These are phyloP conservation scores for Phaffia australis DNA, from an alignment of 768 basidiomycete genomes.

Conservation along the genomic window DNA sequence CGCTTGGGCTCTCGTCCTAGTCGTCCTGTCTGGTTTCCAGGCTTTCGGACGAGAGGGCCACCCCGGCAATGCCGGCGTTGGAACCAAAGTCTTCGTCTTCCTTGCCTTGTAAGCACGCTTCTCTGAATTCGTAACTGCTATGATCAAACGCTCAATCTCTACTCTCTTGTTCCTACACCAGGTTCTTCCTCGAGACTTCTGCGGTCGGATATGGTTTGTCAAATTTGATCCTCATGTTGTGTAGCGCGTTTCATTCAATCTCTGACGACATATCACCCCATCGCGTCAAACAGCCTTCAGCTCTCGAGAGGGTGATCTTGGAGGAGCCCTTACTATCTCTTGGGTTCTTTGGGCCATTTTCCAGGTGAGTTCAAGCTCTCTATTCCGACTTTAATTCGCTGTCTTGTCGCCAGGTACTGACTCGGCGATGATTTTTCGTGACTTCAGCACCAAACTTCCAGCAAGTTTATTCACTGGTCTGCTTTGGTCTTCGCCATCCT, in stretches of 20 bases:
- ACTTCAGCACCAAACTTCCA: constrained; percentile 14
- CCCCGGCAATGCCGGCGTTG: constrained; percentile 53
- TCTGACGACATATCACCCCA: neutral
- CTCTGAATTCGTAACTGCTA: constrained; percentile 43
- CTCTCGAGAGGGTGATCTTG: constrained; percentile 14
- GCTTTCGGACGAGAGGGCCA: constrained; percentile 57
- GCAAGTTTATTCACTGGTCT: constrained; percentile 25
- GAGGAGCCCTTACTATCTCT: constrained; percentile 22
- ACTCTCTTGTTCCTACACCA: neutral
- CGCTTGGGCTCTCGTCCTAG: constrained; percentile 22
- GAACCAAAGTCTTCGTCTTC: constrained; percentile 94
- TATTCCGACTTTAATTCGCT: no score
- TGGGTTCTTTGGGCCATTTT: constrained; percentile 19
- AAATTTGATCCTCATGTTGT: neutral
- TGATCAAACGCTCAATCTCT: no score
- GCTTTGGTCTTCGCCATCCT: constrained; percentile 24
- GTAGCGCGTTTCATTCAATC: neutral
- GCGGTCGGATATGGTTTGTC: constrained; percentile 23
- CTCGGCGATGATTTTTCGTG: neutral
- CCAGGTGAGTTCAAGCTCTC: neutral
- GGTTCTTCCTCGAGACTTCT: constrained; percentile 22
- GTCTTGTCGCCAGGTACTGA: no score
- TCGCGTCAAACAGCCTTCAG: neutral
- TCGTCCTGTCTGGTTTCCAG: constrained; percentile 31
- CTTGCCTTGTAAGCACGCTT: constrained; percentile 43